Percentiles rank a stretch among this genome's conserved stretches.
phyloP scores from a whole-genome alignment of 2,329 filamentous ascomycete genomes.

The Sporothrix dimorphospora region DNA sequence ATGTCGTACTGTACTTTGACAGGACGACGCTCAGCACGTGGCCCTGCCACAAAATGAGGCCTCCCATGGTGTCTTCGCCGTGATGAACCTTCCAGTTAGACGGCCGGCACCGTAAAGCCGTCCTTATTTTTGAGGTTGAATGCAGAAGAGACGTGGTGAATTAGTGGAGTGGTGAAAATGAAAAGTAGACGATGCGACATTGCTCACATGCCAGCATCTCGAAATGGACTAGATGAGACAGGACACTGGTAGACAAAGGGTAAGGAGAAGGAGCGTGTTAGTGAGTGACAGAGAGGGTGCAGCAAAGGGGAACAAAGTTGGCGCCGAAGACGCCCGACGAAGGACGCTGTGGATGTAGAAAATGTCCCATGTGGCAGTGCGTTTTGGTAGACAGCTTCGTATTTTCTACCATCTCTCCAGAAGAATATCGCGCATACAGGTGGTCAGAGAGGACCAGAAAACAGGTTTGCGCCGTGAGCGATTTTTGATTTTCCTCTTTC shows the following conservation, averaged over 20 bases:
- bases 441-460: not conserved
- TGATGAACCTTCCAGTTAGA: not conserved
- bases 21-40: not conserved
- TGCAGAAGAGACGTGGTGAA: too few species aligned
- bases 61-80: not conserved
- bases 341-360: not conserved
- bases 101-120: too few species aligned
- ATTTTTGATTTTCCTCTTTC: not conserved
- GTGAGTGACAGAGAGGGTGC: too few species aligned
- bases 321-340: not conserved
- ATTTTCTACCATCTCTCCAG: slow-evolving; percentile 8
- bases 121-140: not conserved
- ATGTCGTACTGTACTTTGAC: not conserved
- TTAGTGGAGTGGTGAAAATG: too few species aligned
- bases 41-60: not conserved
- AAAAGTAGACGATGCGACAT: not conserved
- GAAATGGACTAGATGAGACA: not conserved
- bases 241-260: not conserved
- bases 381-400: not conserved
- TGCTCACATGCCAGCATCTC: not conserved
- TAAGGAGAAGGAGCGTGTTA: not conserved
- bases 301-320: not conserved
- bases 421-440: slow-evolving; percentile 1
- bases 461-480: slow-evolving; percentile 13
- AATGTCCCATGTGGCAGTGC: not conserved